Evolutionary conservation across 2,329 filamentous ascomycete genomes (phyloP), one percentile per base, ranked within the genome.

Genomic region (Claviceps cyperi): DNA sequence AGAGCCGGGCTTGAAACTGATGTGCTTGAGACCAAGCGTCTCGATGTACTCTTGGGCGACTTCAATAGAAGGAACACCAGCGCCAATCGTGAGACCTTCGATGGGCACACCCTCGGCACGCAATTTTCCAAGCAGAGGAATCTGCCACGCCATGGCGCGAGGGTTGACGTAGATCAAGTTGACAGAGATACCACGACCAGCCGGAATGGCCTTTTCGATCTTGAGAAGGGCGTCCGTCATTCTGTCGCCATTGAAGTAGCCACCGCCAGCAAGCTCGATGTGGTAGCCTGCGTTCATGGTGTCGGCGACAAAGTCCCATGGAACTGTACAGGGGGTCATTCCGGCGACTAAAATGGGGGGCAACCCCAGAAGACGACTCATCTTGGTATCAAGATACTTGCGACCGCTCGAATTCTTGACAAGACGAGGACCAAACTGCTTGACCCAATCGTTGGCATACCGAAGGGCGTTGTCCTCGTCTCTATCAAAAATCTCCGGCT

Each of bases 211-310:
- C 60, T 83, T 81, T 65, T 94, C 88, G 54, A 96, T 91, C 71
- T 92, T 91, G 54, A 70, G 74, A 50, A 96, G 75, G 14, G 90
- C 89, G 43, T 83, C 80, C 0, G 85, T 90, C 84, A 96, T 89
- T 52, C 73, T 81, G 65, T 83, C 84, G 47, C 83, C 82, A 56
- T 84, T 84, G 69, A 87, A 94, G 70, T 94, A 94, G 55, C 89
- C 89, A 65, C 89, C 89, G 63, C 88, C 89, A 53, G 82, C 89
- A 57, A 95, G 75, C 71, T 95, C 89, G 57, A 94, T 87, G 56
- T 94, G 86, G 66, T 94, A 95, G n/a, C 89, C 89, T 50, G 89
- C 87, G 58, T 91, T 91, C 86, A 94, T 94, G 15, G 87, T 91
- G 1, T 88, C 86, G 6, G 88, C 84, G 43, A 95, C 86, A 57